Evolutionary conservation across 192 early-diverging fungal species (phyloP).

Genomic region (Rhizophagus sp.): DNA sequence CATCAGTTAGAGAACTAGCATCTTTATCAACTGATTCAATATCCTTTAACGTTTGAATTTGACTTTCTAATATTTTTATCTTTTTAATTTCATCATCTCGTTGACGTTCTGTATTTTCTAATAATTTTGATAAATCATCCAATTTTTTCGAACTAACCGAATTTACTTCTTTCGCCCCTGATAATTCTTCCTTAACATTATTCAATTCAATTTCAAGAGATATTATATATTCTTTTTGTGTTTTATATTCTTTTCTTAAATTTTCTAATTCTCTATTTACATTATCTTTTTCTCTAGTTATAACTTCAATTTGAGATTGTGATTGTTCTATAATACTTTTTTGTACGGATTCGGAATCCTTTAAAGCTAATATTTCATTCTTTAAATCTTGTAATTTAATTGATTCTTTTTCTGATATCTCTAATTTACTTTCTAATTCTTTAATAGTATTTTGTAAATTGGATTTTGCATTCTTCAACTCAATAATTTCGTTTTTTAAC

Average conservation of each 20-base stretch:
- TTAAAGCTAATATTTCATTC: background rate
- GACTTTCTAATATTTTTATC: conserved; percentile 1
- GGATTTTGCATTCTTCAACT: background rate
- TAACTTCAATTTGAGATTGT: conserved; percentile 1
- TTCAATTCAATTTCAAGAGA: conserved; percentile 4
- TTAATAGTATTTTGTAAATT: background rate
- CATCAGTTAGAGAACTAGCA: background rate
- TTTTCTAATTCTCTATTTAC: background rate
- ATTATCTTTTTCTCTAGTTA: background rate
- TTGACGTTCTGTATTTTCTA: background rate
- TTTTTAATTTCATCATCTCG: conserved; percentile 16
- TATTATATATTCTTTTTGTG: conserved; percentile 4
- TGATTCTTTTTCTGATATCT: conserved; percentile 1
- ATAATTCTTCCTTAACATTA: conserved; percentile 1
- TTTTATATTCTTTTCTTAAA: background rate
- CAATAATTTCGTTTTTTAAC: background rate
- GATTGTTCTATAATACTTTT: conserved; percentile 6
- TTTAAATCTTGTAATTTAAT: background rate
- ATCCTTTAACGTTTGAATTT: background rate
- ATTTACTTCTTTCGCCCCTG: background rate
- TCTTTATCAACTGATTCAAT: background rate
- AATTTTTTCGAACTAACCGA: background rate
- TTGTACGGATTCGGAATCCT: background rate
- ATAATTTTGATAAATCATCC: conserved; percentile 10
- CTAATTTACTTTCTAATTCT: conserved; percentile 17